Base-by-base conservation (phyloP, 208 protist species). In the Trypanosoma avium region DNA sequence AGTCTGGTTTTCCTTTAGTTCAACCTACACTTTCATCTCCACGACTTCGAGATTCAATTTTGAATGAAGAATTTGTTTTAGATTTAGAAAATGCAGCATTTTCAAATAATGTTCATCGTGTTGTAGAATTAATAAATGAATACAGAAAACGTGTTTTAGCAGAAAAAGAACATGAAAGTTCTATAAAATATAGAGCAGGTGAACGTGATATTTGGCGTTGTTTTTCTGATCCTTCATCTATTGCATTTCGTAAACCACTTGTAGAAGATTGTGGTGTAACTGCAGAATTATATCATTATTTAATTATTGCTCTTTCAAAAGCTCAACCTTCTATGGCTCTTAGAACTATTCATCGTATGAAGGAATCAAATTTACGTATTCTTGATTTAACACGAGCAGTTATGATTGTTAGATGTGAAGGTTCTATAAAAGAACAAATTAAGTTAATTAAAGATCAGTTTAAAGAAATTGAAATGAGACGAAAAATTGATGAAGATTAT, bases 211-310 rank as follows among this genome's bases (percentile, higher is more conserved):
- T 95, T 19, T 95, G 89, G 86, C 69, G 67, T 9, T 54, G 73
- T 64, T 79, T 61, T 50, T 33, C 62, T 2, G 86, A 95, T 59
- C 57, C 80, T 12, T 79, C 77, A 26, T 76, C 82, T 5, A 32
- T 59, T 24, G 72, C 68, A 9, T 93, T 87, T 77, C 79, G 90
- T 19, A 52, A 67, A 2, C 26, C 61, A 17, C 42, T 95, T 27
- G 71, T 88, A 22, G 66, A 82, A 40, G 45, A 58, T 17, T 84
- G 83, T 29, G 84, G 86, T 7, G 65, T 92, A 3, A 88, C 90
- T 32, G 65, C 90, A 0, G 86, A 96, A 81, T 65, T 96, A 63
- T 96, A 96, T 58, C 90, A 96, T 67, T 96, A 96, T 70, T 57
- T 96, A 9, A 79, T 96, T 56, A 72, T 76, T 7, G 75, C 90